Evolutionary conservation across 2,329 filamentous ascomycete species (phyloP).

Genomic region (Nemania serpens): DNA sequence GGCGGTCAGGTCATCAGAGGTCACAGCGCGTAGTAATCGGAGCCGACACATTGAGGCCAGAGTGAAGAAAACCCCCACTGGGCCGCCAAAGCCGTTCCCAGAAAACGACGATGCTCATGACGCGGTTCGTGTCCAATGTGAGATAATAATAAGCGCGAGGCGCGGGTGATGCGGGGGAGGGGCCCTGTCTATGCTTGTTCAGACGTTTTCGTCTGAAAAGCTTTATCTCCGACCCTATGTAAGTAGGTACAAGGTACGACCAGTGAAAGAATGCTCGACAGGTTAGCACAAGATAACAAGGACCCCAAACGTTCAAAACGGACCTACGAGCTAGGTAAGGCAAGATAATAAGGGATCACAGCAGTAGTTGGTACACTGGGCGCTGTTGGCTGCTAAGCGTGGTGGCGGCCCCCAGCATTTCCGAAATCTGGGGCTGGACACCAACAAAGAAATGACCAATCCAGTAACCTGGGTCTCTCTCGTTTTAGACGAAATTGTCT

Average conservation of each 20-base stretch:
- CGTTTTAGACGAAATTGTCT: too few relatives aligned
- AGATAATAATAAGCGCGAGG: constrained; percentile 16
- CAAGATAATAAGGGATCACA: constrained; percentile 2
- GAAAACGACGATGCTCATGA: background rate
- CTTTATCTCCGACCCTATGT: background rate
- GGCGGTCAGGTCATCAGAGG: background rate
- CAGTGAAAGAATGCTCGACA: constrained; percentile 11
- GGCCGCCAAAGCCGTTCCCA: background rate
- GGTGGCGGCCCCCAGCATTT: constrained; percentile 6
- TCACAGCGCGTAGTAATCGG: constrained; percentile 9
- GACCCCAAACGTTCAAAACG: background rate
- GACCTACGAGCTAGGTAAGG: too few relatives aligned
- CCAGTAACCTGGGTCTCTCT: background rate
- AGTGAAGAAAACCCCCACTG: background rate
- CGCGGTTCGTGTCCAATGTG: background rate
- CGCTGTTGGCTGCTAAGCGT: constrained; percentile 15
- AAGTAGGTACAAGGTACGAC: too few relatives aligned
- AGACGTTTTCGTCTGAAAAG: background rate
- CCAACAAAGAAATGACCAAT: background rate
- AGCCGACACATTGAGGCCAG: background rate
- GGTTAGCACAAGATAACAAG: constrained; percentile 9
- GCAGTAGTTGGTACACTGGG: constrained; percentile 13
- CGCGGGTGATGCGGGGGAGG: constrained; percentile 21
- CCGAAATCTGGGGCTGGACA: constrained; percentile 21
- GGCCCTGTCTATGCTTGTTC: background rate